Percentiles rank a stretch among this genome's conserved stretches.
These are phyloP conservation scores for Zea luxurians DNA, from an alignment of 176 grass and related monocot species.

Conservation along the genomic window DNA sequence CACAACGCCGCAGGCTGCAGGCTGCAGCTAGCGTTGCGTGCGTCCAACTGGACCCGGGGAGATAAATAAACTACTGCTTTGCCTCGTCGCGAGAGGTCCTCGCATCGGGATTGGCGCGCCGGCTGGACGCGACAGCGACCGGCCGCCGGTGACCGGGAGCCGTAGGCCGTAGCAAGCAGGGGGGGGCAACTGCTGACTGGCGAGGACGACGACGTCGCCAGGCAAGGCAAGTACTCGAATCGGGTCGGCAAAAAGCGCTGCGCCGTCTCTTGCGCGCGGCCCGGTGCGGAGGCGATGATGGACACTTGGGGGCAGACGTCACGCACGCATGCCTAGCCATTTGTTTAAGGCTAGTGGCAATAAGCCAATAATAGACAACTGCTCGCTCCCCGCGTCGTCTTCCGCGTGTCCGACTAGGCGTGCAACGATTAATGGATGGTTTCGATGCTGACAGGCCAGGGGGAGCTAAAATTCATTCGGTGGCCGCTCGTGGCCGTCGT, in stretches of 20 bases:
- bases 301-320: conserved; percentile 1
- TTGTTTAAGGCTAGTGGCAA: conserved; percentile 15
- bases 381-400: conserved; percentile 13
- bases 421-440: conserved; percentile 12
- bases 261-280: conserved; percentile 34
- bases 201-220: background rate
- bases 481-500: conserved; percentile 38
- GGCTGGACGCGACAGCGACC: conserved; percentile 35
- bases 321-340: background rate
- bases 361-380: conserved; percentile 22
- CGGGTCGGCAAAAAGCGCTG: conserved; percentile 29
- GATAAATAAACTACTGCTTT: background rate
- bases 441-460: background rate
- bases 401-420: conserved; percentile 35
- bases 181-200: too few species aligned
- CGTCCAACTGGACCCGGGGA: background rate
- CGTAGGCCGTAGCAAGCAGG: background rate
- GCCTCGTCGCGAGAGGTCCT: conserved; percentile 28
- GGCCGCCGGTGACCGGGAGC: background rate
- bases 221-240: conserved; percentile 19
- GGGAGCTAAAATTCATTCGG: conserved; percentile 11
- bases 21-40: background rate
- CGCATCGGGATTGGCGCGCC: conserved; percentile 37
- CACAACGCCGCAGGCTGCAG: background rate
- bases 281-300: background rate